Conservation (phyloP, 208 protist genomes). For the Ichthyophonus hoferi region DNA sequence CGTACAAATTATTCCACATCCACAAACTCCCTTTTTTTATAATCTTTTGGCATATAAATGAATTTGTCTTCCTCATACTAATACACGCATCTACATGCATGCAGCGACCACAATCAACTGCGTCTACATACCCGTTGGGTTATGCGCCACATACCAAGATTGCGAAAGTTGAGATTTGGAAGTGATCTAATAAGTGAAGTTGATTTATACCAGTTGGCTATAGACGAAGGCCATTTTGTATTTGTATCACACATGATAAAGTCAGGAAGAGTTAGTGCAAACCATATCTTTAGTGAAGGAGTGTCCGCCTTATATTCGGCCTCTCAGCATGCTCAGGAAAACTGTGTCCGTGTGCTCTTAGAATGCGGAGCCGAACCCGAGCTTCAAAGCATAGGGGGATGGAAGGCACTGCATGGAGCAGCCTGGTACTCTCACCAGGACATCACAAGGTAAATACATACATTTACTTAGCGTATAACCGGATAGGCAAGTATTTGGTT, state of each 20-base stretch:
- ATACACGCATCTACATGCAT: no score
- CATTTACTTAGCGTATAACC: not conserved
- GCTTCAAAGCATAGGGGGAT: not conserved
- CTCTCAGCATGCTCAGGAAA: not conserved
- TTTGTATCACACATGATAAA: not conserved
- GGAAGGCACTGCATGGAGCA: conserved; percentile 20
- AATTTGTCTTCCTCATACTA: no score
- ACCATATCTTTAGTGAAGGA: conserved; percentile 8
- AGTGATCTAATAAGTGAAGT: not conserved
- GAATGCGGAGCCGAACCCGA: not conserved
- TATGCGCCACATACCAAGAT: not conserved
- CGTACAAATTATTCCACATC: no score
- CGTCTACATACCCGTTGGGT: not conserved
- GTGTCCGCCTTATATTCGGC: conserved; percentile 14
- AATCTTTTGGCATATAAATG: no score
- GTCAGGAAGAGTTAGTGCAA: not conserved
- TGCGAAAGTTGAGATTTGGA: not conserved
- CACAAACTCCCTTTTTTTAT: no score
- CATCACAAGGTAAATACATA: not conserved
- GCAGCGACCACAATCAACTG: not conserved
- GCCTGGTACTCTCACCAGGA: not conserved
- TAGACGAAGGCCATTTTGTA: conserved; percentile 7
- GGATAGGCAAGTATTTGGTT: not conserved
- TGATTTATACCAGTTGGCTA: not conserved
- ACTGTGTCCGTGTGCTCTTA: not conserved